phyloP scores from a whole-genome alignment of 805 yeast genomes.

The Candida andamanensis region DNA sequence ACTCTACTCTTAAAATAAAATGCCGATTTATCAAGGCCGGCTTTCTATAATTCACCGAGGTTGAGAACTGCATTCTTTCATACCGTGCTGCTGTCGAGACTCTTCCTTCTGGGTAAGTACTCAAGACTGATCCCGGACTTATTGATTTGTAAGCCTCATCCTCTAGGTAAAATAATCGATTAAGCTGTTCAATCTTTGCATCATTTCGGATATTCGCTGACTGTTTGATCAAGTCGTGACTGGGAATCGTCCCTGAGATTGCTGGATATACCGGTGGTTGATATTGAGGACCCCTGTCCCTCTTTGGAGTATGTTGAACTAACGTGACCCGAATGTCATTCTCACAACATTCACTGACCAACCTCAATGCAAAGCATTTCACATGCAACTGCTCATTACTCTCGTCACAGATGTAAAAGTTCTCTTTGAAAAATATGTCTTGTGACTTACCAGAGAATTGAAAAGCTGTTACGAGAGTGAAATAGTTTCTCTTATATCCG shows the following conservation, averaged over 20 bases:
- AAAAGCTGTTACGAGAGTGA: slow-evolving; percentile 57
- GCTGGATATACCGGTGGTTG: slow-evolving; percentile 52
- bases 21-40: slow-evolving; percentile 42
- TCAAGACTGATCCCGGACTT: slow-evolving; percentile 21
- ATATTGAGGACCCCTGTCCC: slow-evolving; percentile 68
- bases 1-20: slow-evolving; percentile 47
- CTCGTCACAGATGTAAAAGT: slow-evolving; percentile 26
- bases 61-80: slow-evolving; percentile 64
- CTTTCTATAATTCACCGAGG: slow-evolving; percentile 44
- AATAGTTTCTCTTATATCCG: slow-evolving; percentile 67
- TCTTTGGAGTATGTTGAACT: slow-evolving; percentile 69
- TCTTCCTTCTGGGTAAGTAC: slow-evolving; percentile 43
- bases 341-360: slow-evolving; percentile 50
- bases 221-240: slow-evolving; percentile 50
- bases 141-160: neutral
- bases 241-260: slow-evolving; percentile 55
- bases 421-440: slow-evolving; percentile 25
- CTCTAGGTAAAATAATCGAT: slow-evolving; percentile 44
- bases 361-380: slow-evolving; percentile 47
- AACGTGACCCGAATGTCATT: slow-evolving; percentile 42
- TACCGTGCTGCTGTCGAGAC: slow-evolving; percentile 58
- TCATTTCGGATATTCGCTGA: slow-evolving; percentile 59
- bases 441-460: slow-evolving; percentile 19
- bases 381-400: slow-evolving; percentile 19
- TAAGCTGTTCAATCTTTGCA: slow-evolving; percentile 47